A percentile compares a stretch with the other conserved stretches of the same genome.
Evolutionary conservation across 2,329 filamentous ascomycete genomes (phyloP).

Genomic region (Pseudogymnoascus sp.): DNA sequence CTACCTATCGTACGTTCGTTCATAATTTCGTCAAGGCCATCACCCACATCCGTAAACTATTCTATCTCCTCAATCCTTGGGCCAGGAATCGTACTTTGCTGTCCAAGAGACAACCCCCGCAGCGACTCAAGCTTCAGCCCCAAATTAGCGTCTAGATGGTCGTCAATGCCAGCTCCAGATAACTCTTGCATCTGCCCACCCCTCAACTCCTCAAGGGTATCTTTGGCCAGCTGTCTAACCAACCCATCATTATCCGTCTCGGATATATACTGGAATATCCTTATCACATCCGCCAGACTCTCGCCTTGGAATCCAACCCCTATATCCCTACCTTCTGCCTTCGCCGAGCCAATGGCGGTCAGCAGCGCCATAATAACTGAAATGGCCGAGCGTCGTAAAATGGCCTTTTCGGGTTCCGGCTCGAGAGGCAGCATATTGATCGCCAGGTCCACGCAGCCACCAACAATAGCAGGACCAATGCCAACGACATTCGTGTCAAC

Average conservation of each 20-base stretch:
- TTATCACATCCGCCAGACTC: slow-evolving; percentile 54
- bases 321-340: slow-evolving; percentile 38
- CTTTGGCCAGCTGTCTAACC: slow-evolving; percentile 58
- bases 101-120: slow-evolving; percentile 39
- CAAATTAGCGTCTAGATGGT: slow-evolving; percentile 19
- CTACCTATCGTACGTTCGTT: not conserved
- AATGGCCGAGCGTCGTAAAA: slow-evolving; percentile 60
- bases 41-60: slow-evolving; percentile 28
- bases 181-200: slow-evolving; percentile 51
- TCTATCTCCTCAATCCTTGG: slow-evolving; percentile 55
- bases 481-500: slow-evolving; percentile 56
- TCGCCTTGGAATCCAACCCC: slow-evolving; percentile 48
- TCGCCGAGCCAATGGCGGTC: slow-evolving; percentile 48
- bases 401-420: slow-evolving; percentile 50
- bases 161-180: slow-evolving; percentile 32
- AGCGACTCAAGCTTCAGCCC: slow-evolving; percentile 30
- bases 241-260: slow-evolving; percentile 61
- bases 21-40: not conserved
- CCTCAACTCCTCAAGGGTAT: slow-evolving; percentile 60
- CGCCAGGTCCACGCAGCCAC: slow-evolving; percentile 54
- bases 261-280: slow-evolving; percentile 56
- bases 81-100: slow-evolving; percentile 17
- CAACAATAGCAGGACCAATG: slow-evolving; percentile 45
- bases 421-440: slow-evolving; percentile 59
- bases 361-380: slow-evolving; percentile 56